Percentiles rank a stretch among this genome's conserved stretches.
Evolutionary conservation across 257 asterid species (phyloP).

Genomic region (Solanum arcanum): DNA sequence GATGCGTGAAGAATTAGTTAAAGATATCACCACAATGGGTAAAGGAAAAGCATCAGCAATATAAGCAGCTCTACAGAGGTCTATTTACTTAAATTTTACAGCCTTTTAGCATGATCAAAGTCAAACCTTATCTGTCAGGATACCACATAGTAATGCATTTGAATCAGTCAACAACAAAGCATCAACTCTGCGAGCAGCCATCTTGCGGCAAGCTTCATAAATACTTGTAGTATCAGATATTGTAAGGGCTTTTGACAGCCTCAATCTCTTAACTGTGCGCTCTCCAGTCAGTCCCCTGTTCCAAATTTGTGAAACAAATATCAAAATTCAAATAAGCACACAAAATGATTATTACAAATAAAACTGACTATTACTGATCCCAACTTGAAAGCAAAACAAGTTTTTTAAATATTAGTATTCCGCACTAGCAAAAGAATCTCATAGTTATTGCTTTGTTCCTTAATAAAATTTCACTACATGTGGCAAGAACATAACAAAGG

Average conservation of each 20-base stretch:
- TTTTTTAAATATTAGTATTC: not conserved
- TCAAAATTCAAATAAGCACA: not conserved
- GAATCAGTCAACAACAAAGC: constrained; percentile 93
- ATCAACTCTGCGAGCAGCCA: constrained; percentile 91
- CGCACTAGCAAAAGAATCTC: not conserved
- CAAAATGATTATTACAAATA: not conserved
- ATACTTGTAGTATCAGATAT: constrained; percentile 75
- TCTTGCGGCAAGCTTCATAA: constrained; percentile 74
- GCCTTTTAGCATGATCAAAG: not conserved
- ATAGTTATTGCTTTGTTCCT: not conserved
- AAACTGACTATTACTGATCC: not conserved
- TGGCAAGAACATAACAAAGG: not conserved
- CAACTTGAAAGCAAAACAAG: not conserved
- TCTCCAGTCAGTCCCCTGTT: constrained; percentile 81
- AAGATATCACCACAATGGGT: not conserved
- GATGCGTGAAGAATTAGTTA: not conserved
- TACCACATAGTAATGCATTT: constrained; percentile 85
- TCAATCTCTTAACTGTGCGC: constrained; percentile 84
- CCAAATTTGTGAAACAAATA: not conserved
- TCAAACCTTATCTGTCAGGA: constrained; percentile 84
- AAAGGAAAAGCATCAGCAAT: not conserved
- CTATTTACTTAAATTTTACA: not conserved
- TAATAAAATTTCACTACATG: not conserved
- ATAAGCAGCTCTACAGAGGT: not conserved
- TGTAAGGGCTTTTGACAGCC: constrained; percentile 83